phyloP scores from a whole-genome alignment of 2,329 filamentous ascomycete genomes.

The Neopestalotiopsis clavispora region DNA sequence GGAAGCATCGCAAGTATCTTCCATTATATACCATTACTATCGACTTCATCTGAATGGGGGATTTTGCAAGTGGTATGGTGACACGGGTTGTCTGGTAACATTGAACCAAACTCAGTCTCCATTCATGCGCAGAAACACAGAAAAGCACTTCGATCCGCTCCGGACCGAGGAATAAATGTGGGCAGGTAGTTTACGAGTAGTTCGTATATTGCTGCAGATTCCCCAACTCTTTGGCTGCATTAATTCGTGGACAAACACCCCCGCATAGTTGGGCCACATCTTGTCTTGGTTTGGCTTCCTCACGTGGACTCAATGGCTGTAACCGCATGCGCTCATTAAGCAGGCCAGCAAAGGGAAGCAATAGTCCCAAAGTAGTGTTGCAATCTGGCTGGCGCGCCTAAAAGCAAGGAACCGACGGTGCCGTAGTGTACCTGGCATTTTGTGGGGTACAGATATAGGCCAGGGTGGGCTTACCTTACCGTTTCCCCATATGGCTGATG shows the following conservation, averaged over 20 bases:
- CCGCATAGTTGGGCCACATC: background rate
- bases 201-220: background rate
- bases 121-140: background rate
- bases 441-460: slow-evolving; percentile 13
- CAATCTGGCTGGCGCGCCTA: slow-evolving; percentile 6
- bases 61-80: background rate
- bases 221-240: background rate
- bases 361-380: background rate
- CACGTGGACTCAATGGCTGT: slow-evolving; percentile 1
- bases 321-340: background rate
- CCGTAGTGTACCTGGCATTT: slow-evolving; percentile 2
- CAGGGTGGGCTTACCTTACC: background rate
- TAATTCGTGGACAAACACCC: slow-evolving; percentile 12
- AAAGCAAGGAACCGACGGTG: slow-evolving; percentile 13
- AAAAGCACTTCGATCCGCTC: slow-evolving; percentile 1
- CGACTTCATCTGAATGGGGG: background rate
- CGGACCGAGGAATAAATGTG: background rate
- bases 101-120: background rate
- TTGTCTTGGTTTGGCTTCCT: background rate
- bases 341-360: background rate
- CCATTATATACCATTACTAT: background rate
- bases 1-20: background rate
- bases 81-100: background rate
- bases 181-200: too few species aligned
- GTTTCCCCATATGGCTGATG: background rate